Base-by-base conservation (phyloP, 306 rosid species). In the Abrus pulchellus region DNA sequence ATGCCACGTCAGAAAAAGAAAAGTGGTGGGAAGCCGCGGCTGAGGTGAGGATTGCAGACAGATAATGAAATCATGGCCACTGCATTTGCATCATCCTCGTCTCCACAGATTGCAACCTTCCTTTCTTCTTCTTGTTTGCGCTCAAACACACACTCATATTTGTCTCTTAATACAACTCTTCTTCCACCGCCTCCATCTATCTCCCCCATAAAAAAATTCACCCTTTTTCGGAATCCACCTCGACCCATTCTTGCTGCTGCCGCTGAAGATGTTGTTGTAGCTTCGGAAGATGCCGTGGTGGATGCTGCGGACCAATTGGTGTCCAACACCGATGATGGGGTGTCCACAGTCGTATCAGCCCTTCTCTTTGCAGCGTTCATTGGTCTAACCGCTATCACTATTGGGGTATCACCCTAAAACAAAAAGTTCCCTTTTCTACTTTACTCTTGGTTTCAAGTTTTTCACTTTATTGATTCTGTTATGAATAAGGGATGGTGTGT, bases 311-410 rank as follows among this genome's bases (percentile, higher is more conserved):
- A 87, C 71, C 83, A 93, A 83, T 77, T 93, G 38, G 85, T 86
- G 52, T 68, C 90, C 73, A 56, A 68, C 44, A 27, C 82, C 44
- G 97, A 86, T 45, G 89, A 82, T 33, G 86, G 88, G 11, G 85
- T 84, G 38, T 81, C 93, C 68, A 11, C 70, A 32, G 32, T 87
- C 47, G 71, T 91, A 2, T 87, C 93, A 1, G 80, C 41, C n/a
- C 99, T 93, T 86, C 92, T 95, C 70, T 83, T 91, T 43, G 5
- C 61, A 66, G 99, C 94, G 11, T 95, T 95, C 78, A 9, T 92
- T 80, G 99, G 93, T 29, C 84, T 95, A 4, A 84, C 91, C 28
- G 70, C 85, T 68, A 93, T 95, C 80, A 90, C 97, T 41, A 9
- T 93, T 62, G 99, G 99, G 97, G 98, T 92, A 92, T 1, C 36